phyloP scores from a whole-genome alignment of 257 asterid genomes.

The Lithospermum erythrorhizon region DNA sequence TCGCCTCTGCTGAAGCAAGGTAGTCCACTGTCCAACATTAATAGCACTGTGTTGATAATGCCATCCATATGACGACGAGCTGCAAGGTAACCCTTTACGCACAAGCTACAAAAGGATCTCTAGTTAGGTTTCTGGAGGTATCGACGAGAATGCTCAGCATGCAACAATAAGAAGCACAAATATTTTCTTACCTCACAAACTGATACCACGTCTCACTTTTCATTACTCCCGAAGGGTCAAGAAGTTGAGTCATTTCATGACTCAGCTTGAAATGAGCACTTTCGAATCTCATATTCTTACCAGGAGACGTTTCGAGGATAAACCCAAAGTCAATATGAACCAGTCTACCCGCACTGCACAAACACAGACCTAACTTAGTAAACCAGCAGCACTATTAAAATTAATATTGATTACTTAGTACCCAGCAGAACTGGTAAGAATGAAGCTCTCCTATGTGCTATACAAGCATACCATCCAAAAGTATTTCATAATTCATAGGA shows the following conservation, averaged over 20 bases:
- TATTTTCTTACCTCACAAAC: conserved; percentile 59
- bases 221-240: conserved; percentile 97
- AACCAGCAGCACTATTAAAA: not conserved
- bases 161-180: not conserved
- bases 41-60: conserved; percentile 56
- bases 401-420: not conserved
- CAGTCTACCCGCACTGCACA: conserved; percentile 84
- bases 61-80: conserved; percentile 95
- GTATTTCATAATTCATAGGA: too few species aligned
- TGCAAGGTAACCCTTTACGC: conserved; percentile 97
- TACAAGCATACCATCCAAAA: not conserved
- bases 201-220: conserved; percentile 92
- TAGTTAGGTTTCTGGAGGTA: not conserved
- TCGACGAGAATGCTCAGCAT: not conserved
- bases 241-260: conserved; percentile 97
- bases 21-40: conserved; percentile 93
- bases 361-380: not conserved
- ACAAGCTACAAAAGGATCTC: conserved; percentile 47
- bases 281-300: conserved; percentile 92
- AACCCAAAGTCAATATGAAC: conserved; percentile 99
- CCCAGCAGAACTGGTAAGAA: not conserved
- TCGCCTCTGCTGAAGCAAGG: conserved; percentile 99
- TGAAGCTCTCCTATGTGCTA: not conserved
- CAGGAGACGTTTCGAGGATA: conserved; percentile 95
- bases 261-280: conserved; percentile 98